Evolutionary conservation across 495 filamentous ascomycete species (phyloP), one percentile per base, ranked within the genome.

Genomic region (Penicillium canariense): DNA sequence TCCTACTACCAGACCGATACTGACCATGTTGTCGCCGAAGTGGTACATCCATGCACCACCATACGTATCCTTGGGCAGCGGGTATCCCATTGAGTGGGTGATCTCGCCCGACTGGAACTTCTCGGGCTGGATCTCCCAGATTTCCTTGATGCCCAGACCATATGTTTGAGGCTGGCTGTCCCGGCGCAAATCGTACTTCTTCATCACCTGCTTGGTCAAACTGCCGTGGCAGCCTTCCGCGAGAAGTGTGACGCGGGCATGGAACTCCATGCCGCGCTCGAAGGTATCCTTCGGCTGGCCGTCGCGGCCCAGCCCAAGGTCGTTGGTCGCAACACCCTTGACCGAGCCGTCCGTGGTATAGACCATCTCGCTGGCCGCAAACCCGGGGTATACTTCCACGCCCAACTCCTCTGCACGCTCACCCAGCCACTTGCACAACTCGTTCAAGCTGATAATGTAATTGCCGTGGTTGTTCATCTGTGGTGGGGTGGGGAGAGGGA

Each of bases 381-480:
- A 97, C 14, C 94, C 94, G 10, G 94, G 88, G 59, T 96, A 99
- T 10, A 99, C 81, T 70, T 99, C 94, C n/a, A 97, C 95, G n/a
- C 93, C 94, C 23, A 96, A 56, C 69, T 97, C 94, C 73, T 97
- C 95, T 4, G 94, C 94, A 18, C 94, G 81, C 67, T 97, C 94
- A 14, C 88, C 90, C 12, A 99, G 76, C 94, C 94, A 99, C 68
- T 93, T 96, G 30, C 85, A 87, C 55, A 97, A 84, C 67, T 97
- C 88, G 66, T 92, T 97, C 62, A 99, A 71, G 67, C 90, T 96
- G 60, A 99, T 80, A 54, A 99, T 99, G 68, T 94, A 97, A 68
- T 99, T 99, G 18, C 94, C 94, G 61, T 96, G 81, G 69, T 99
- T 99, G 71, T 96, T 82, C 95, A 99, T 97, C 76, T 97, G 94